Conservation (phyloP, 164 flowering plant species). For the Nymphaea thermarum region DNA sequence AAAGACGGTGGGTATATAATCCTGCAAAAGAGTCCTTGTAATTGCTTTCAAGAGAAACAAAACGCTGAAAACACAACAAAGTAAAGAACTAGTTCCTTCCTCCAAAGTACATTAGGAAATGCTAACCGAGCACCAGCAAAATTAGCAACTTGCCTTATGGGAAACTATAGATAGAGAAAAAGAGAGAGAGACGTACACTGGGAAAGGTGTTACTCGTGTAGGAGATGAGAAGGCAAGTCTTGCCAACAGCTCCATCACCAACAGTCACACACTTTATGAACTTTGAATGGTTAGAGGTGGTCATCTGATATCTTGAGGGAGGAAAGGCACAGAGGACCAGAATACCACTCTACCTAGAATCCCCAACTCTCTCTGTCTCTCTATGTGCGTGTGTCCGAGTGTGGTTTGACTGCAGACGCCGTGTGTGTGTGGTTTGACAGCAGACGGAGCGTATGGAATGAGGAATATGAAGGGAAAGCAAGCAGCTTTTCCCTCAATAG, state of each 20-base stretch:
- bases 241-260: constrained; percentile 76
- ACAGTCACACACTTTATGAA: constrained; percentile 74
- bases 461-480: background rate
- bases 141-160: background rate
- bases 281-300: constrained; percentile 18
- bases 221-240: constrained; percentile 64
- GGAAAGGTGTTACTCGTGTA: constrained; percentile 75
- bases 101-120: too few relatives aligned
- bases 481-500: background rate
- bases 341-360: background rate
- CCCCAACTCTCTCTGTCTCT: background rate
- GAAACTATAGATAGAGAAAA: background rate
- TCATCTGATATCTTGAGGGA: constrained; percentile 12
- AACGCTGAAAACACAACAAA: background rate
- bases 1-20: constrained; percentile 65
- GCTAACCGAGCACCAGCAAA: background rate
- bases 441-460: background rate
- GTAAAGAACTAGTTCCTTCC: too few relatives aligned
- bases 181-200: constrained; percentile 22
- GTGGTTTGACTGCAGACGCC: background rate
- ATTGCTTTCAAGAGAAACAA: background rate
- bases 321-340: background rate
- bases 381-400: background rate
- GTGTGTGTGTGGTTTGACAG: background rate
- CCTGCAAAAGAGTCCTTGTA: constrained; percentile 19